Percentiles rank a stretch among this genome's conserved stretches.
phyloP scores from a whole-genome alignment of 352 stramenopile species.

The Nannochloropsis limnetica region DNA sequence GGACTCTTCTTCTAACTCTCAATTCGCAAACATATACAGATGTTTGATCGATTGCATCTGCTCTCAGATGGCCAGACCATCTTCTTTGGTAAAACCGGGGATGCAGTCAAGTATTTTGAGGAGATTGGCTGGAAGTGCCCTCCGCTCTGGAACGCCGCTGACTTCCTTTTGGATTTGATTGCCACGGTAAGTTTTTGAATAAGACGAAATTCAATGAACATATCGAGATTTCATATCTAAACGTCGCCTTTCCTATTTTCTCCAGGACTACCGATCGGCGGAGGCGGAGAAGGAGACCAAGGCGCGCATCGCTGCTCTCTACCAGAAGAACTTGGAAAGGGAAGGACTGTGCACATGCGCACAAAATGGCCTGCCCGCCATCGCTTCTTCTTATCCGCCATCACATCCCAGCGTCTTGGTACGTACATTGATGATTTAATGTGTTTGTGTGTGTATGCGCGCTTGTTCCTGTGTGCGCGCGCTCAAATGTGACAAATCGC shows the following conservation, averaged over 20 bases:
- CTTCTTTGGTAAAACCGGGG: conserved; percentile 50
- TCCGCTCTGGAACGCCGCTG: conserved; percentile 61
- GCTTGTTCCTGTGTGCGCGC: background rate
- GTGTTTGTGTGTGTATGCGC: too few relatives aligned
- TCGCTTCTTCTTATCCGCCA: background rate
- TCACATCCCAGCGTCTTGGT: background rate
- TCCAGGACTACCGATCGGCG: background rate
- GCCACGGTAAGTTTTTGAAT: background rate
- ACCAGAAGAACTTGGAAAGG: conserved; percentile 29
- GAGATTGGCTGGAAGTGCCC: conserved; percentile 52
- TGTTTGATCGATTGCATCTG: conserved; percentile 77
- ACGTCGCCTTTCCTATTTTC: background rate
- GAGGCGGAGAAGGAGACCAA: conserved; percentile 23
- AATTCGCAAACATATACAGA: conserved; percentile 41
- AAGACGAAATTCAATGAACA: background rate
- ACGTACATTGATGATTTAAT: background rate
- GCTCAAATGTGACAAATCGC: background rate
- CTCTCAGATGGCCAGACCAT: conserved; percentile 59
- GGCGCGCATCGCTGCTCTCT: conserved; percentile 15
- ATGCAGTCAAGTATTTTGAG: conserved; percentile 23
- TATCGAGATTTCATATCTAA: background rate
- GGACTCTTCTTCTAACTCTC: background rate
- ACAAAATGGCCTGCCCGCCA: background rate
- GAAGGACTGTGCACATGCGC: background rate
- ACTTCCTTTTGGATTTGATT: conserved; percentile 67